These are phyloP conservation scores for Ampelomyces quisqualis DNA, from an alignment of 2,329 filamentous ascomycete species.

Conservation along the genomic window DNA sequence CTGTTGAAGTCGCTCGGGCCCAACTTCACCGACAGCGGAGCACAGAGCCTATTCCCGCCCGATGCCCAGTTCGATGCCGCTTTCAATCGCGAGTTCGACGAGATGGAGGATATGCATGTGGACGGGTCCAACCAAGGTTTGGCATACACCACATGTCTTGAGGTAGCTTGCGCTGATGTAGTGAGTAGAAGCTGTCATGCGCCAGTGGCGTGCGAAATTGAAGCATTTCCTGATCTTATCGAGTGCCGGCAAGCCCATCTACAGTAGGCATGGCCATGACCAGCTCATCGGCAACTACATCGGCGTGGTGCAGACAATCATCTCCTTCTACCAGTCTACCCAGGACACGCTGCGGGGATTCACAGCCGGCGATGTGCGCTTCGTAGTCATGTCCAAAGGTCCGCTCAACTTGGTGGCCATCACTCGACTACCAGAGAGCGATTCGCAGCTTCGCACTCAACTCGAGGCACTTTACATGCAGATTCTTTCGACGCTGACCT, in stretches of 20 bases:
- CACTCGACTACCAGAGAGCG: slow-evolving; percentile 88
- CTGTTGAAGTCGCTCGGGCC: slow-evolving; percentile 68
- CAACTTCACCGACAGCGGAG: slow-evolving; percentile 54
- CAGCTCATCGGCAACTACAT: slow-evolving; percentile 90
- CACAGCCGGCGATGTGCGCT: slow-evolving; percentile 80
- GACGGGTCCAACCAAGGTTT: slow-evolving; percentile 62
- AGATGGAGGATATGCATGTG: slow-evolving; percentile 61
- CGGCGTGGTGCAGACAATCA: slow-evolving; percentile 93
- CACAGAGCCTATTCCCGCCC: slow-evolving; percentile 56
- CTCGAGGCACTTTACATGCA: slow-evolving; percentile 97
- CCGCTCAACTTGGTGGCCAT: slow-evolving; percentile 92
- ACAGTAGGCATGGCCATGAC: slow-evolving; percentile 90
- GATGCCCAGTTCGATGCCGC: slow-evolving; percentile 57
- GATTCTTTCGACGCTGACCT: slow-evolving; percentile 89
- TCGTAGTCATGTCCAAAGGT: slow-evolving; percentile 81
- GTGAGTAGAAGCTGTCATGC: slow-evolving; percentile 54
- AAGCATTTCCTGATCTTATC: slow-evolving; percentile 98
- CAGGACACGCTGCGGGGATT: slow-evolving; percentile 79
- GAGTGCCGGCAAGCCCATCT: slow-evolving; percentile 94
- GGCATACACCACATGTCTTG: slow-evolving; percentile 37
- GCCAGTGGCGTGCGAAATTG: slow-evolving; percentile 83
- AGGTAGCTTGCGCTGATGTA: slow-evolving; percentile 30
- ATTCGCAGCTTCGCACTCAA: slow-evolving; percentile 80
- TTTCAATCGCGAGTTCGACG: slow-evolving; percentile 77
- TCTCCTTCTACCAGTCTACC: slow-evolving; percentile 88